Percentiles rank a stretch among this genome's conserved stretches.
Conservation (phyloP, 2,329 filamentous ascomycete genomes). For the Blastomyces percursus region DNA sequence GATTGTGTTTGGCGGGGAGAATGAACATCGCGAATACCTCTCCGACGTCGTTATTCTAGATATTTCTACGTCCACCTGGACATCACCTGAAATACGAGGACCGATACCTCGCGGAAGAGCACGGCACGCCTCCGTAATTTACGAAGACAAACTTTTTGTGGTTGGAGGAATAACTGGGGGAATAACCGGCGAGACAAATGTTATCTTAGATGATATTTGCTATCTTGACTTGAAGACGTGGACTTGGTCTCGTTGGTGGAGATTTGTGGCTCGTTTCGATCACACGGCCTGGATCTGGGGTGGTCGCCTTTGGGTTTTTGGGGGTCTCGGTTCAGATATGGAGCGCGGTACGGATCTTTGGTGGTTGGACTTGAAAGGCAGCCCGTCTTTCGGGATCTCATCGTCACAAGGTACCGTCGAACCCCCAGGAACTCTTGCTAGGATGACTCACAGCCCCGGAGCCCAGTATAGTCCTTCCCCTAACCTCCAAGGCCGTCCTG, state of each 20-base stretch:
- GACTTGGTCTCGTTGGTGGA: conserved; percentile 95
- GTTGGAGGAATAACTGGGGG: conserved; percentile 93
- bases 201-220: conserved; percentile 89
- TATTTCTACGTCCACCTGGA: conserved; percentile 89
- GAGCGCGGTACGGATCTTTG: conserved; percentile 92
- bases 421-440: conserved; percentile 23
- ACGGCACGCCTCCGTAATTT: conserved; percentile 82
- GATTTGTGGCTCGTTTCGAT: conserved; percentile 88
- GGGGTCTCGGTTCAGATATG: conserved; percentile 90
- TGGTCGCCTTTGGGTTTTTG: conserved; percentile 91
- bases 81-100: conserved; percentile 75
- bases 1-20: conserved; percentile 95
- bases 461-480: conserved; percentile 24
- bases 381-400: conserved; percentile 66
- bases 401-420: conserved; percentile 48
- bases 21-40: conserved; percentile 90
- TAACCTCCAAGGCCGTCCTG: conserved; percentile 29
- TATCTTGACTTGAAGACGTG: conserved; percentile 95
- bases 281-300: conserved; percentile 91
- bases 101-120: conserved; percentile 80
- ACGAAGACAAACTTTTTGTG: conserved; percentile 94
- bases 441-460: conserved; percentile 30
- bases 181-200: conserved; percentile 85
- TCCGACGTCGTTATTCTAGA: conserved; percentile 96
- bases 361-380: conserved; percentile 93